Conservation (phyloP, 2,329 filamentous ascomycete species). For the Knufia fluminis region DNA sequence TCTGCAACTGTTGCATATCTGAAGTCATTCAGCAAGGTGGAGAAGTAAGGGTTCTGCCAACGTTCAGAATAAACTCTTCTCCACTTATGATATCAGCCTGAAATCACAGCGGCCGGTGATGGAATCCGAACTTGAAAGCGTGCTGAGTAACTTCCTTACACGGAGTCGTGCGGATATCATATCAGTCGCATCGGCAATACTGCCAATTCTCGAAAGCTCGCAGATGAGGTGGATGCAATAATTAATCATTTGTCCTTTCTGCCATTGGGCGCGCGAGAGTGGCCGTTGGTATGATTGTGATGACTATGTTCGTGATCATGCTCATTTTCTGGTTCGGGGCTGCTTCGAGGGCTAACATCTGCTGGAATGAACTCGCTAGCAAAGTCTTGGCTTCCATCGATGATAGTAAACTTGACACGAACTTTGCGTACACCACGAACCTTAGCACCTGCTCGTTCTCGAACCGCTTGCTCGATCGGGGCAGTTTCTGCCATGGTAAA, state of each 20-base stretch:
- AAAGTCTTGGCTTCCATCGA: slow-evolving; percentile 50
- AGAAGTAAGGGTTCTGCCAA: slow-evolving; percentile 3
- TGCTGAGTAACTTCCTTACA: neutral
- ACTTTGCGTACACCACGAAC: slow-evolving; percentile 78
- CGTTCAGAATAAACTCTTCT: neutral
- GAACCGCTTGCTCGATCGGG: slow-evolving; percentile 61
- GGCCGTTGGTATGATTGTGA: slow-evolving; percentile 18
- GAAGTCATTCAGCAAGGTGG: slow-evolving; percentile 1
- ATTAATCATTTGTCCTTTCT: slow-evolving; percentile 2
- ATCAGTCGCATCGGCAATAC: neutral
- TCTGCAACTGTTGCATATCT: neutral
- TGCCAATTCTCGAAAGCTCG: neutral
- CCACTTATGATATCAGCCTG: slow-evolving; percentile 22
- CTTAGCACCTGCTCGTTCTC: slow-evolving; percentile 62
- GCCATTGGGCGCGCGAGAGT: slow-evolving; percentile 9
- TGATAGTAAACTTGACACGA: slow-evolving; percentile 71
- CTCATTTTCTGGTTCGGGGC: slow-evolving; percentile 53
- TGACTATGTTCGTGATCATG: slow-evolving; percentile 38
- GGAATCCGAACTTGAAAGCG: neutral
- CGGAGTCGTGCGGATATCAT: neutral
- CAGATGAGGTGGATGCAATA: neutral
- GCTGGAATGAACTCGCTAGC: slow-evolving; percentile 72
- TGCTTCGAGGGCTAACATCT: slow-evolving; percentile 48
- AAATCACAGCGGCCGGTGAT: slow-evolving; percentile 14
- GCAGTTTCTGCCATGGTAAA: slow-evolving; percentile 68